Base-by-base conservation (phyloP, 805 yeast genomes). In the Alloascoidea hylecoeti region DNA sequence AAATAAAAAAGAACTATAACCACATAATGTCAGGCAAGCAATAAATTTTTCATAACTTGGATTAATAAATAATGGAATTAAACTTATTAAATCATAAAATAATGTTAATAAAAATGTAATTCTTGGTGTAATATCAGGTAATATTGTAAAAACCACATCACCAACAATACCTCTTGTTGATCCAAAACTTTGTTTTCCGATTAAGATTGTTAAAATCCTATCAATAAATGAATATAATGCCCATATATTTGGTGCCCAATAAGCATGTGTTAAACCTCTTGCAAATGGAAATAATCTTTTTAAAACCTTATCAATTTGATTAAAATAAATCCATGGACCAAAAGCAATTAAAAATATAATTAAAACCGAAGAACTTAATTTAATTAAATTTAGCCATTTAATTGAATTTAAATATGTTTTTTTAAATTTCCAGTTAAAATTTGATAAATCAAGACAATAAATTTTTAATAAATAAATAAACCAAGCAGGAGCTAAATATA, bases 191-290 rank as follows among this genome's bases (percentile, higher is more conserved):
- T 9, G n/a, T 23, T 23, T 23, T 9, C 13, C 30, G n/a, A 23
- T 9, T n/a, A 36, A 18, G 6, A 41, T 15, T 5, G 55, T 52
- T n/a, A 86, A 61, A 0, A 78, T 50, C 41, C 94, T 66, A 56
- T 92, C 99, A 12, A 68, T 42, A 45, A 83, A 79, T 2, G 96
- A 82, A 57, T 92, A 92, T 5, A 89, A 48, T 0, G 98, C 96
- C 99, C 99, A 92, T 35, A 86, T 63, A 50, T 92, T 92, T 13
- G 99, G 97, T 1, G 98, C 97, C 97, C 98, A 92, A 59, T 92
- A 92, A 0, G 97, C 96, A 58, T 92, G 98, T 3, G 96, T 92
- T 28, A 92, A 65, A 1, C 97, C 97, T 53, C 97, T 67, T 37
- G 94, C 79, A 53, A 89, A 89, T 4, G 98, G 98, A 58, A 92